Evolutionary conservation across 257 asterid genomes (phyloP).

Genomic region (Solanum pimpinellifolium): DNA sequence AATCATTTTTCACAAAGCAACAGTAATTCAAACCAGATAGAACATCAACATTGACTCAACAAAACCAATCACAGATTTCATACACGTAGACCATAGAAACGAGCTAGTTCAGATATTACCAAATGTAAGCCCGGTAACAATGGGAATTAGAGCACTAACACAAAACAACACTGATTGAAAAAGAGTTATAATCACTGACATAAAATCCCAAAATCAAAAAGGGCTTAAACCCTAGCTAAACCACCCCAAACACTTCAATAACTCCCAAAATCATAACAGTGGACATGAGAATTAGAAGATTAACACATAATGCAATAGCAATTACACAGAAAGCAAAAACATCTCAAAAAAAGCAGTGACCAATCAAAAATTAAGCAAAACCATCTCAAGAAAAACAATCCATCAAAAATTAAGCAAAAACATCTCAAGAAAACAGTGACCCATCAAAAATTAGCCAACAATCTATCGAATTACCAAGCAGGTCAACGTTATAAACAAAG

Average conservation of each 20-base stretch:
- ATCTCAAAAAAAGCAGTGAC: background rate
- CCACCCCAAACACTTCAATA: background rate
- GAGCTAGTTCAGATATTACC: background rate
- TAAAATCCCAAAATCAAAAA: background rate
- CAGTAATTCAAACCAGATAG: background rate
- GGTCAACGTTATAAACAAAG: background rate
- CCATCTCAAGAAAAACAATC: background rate
- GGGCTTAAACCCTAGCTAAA: background rate
- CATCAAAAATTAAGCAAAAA: background rate
- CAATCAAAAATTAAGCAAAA: background rate
- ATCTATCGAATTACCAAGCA: background rate
- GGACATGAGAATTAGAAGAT: background rate
- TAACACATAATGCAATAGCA: background rate
- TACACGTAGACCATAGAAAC: background rate
- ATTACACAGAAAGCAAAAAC: background rate
- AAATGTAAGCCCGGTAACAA: background rate
- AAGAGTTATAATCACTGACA: background rate
- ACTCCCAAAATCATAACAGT: background rate
- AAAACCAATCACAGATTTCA: background rate
- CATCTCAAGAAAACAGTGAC: background rate
- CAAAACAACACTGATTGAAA: background rate
- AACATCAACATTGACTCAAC: background rate
- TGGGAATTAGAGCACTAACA: background rate
- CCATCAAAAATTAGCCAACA: background rate
- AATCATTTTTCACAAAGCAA: background rate